Evolutionary conservation across 345 rosid genomes (phyloP).

Genomic region (Citrus hindsii): DNA sequence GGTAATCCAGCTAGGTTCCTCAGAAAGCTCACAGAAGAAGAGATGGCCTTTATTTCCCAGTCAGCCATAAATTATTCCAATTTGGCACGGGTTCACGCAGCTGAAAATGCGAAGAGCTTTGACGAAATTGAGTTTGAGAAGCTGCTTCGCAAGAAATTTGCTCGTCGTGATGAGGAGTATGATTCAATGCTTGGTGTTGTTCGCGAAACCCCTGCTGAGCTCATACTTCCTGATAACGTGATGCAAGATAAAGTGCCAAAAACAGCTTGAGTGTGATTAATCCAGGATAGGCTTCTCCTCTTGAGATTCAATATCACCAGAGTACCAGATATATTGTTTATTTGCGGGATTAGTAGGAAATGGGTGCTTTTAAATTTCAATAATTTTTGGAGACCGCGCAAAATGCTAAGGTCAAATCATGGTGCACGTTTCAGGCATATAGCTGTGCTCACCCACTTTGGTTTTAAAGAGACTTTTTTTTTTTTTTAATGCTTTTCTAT

Average conservation of each 20-base stretch:
- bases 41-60: conserved; percentile 68
- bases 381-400: not conserved
- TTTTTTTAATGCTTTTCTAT: not conserved
- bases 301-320: conserved; percentile 8
- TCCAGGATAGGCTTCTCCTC: conserved; percentile 5
- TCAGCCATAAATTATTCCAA: conserved; percentile 65
- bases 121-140: conserved; percentile 74
- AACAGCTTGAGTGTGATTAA: conserved; percentile 20
- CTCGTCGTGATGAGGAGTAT: conserved; percentile 65
- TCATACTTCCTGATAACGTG: conserved; percentile 54
- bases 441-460: conserved; percentile 1
- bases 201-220: conserved; percentile 67
- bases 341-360: conserved; percentile 7
- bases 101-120: conserved; percentile 66
- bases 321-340: not conserved
- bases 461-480: conserved; percentile 3
- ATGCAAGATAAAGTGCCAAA: conserved; percentile 46
- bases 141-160: conserved; percentile 65
- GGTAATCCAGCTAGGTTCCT: conserved; percentile 86
- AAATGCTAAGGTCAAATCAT: not conserved
- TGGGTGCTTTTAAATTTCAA: conserved; percentile 11
- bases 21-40: conserved; percentile 82
- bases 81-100: conserved; percentile 78
- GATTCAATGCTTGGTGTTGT: conserved; percentile 80
- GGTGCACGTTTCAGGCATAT: conserved; percentile 2